Conservation (phyloP, 1,284 basidiomycete genomes). For the Phellinidium pouzarii region DNA sequence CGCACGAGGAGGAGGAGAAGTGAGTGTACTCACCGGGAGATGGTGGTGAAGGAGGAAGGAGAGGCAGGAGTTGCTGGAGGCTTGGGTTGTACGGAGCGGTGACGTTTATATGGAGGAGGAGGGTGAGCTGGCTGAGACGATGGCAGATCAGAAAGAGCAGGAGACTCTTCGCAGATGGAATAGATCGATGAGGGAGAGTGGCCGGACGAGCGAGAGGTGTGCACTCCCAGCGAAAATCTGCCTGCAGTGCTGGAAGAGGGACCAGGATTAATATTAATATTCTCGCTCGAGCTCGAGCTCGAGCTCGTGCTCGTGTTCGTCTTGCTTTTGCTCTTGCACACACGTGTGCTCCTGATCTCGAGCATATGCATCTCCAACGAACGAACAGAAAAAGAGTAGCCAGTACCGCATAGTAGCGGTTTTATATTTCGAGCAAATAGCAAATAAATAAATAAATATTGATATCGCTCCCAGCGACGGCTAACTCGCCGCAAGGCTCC, state of each 20-base stretch:
- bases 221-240: conserved; percentile 3
- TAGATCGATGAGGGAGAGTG: conserved; percentile 5
- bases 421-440: too few relatives aligned
- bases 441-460: too few relatives aligned
- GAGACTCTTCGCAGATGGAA: conserved; percentile 11
- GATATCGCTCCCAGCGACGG: too few relatives aligned
- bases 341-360: conserved; percentile 8
- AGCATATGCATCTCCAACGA: too few relatives aligned
- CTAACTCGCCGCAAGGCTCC: too few relatives aligned
- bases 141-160: not conserved
- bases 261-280: conserved; percentile 1
- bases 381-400: too few relatives aligned
- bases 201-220: not conserved
- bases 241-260: conserved; percentile 6
- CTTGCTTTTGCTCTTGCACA: too few relatives aligned
- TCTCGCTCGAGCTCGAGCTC: not conserved
- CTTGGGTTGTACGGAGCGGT: conserved; percentile 10
- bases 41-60: conserved; percentile 16
- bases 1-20: not conserved
- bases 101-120: conserved; percentile 11
- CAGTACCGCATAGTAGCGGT: too few relatives aligned
- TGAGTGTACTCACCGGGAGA: conserved; percentile 15
- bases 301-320: not conserved
- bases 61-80: conserved; percentile 7
- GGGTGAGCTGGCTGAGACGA: not conserved